Conservation (phyloP, 2,329 filamentous ascomycete species). For the Penicillium sp. region DNA sequence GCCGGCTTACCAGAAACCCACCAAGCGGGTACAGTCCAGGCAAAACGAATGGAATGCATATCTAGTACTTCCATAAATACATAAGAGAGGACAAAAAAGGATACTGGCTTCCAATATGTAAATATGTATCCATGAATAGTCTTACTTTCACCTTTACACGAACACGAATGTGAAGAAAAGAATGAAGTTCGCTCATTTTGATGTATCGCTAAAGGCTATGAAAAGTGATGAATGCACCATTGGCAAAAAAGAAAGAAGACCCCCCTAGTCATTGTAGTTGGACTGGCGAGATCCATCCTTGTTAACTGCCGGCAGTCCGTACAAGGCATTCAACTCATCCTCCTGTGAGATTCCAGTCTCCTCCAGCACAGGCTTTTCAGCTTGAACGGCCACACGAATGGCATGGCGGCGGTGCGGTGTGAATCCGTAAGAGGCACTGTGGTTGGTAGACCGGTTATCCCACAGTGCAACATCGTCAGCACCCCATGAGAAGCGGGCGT, state of each 20-base stretch:
- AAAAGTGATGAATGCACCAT: conserved; percentile 1
- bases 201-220: conserved; percentile 5
- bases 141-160: not conserved
- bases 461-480: conserved; percentile 68
- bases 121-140: too few species aligned
- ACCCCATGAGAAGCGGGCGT: conserved; percentile 67
- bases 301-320: conserved; percentile 54
- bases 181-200: conserved; percentile 1
- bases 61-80: too few species aligned
- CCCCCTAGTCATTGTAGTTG: conserved; percentile 58
- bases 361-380: conserved; percentile 50
- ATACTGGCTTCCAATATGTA: too few species aligned
- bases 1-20: too few species aligned
- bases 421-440: conserved; percentile 60
- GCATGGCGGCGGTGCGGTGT: conserved; percentile 59
- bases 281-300: conserved; percentile 59
- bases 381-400: conserved; percentile 51
- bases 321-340: conserved; percentile 52
- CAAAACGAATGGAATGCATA: too few species aligned
- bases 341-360: conserved; percentile 54
- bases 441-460: conserved; percentile 64
- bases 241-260: not conserved
- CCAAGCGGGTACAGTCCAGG: too few species aligned
- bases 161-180: not conserved
- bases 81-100: too few species aligned